phyloP scores from a whole-genome alignment of 441 rosid genomes.

The Breynia disticha region DNA sequence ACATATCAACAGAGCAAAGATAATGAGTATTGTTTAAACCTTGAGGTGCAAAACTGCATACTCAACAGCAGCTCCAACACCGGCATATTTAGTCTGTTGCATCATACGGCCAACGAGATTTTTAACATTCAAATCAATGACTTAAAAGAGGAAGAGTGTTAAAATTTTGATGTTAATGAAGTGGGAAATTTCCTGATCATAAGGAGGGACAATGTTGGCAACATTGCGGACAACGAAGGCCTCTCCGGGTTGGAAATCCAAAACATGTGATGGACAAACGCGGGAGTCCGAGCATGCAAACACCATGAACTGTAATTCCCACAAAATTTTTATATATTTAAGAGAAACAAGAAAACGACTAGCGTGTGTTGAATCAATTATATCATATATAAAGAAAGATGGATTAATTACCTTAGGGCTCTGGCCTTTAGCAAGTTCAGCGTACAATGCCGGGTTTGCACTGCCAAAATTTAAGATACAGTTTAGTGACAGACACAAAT shows the following conservation, averaged over 20 bases:
- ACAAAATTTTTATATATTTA: background rate
- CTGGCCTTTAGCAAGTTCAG: conserved; percentile 86
- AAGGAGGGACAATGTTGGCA: conserved; percentile 88
- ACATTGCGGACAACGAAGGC: conserved; percentile 94
- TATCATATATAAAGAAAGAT: too few species aligned
- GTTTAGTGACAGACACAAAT: too few species aligned
- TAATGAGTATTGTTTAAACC: conserved; percentile 26
- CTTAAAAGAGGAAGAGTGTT: background rate
- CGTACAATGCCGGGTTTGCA: conserved; percentile 52
- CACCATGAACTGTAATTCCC: conserved; percentile 69
- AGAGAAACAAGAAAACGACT: background rate
- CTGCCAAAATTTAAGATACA: conserved; percentile 24
- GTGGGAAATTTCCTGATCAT: conserved; percentile 47
- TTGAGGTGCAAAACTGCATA: conserved; percentile 95
- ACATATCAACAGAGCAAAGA: background rate
- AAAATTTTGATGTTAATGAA: too few species aligned
- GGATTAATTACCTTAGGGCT: conserved; percentile 73
- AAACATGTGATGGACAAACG: conserved; percentile 89
- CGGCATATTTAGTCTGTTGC: conserved; percentile 48
- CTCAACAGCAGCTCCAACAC: conserved; percentile 81
- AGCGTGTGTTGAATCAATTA: background rate
- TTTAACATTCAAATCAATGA: background rate
- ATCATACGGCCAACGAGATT: background rate
- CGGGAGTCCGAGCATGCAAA: conserved; percentile 97
- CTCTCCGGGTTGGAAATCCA: conserved; percentile 88